These are phyloP conservation scores for Crithidia thermophila DNA, from an alignment of 208 protist genomes.

Conservation along the genomic window DNA sequence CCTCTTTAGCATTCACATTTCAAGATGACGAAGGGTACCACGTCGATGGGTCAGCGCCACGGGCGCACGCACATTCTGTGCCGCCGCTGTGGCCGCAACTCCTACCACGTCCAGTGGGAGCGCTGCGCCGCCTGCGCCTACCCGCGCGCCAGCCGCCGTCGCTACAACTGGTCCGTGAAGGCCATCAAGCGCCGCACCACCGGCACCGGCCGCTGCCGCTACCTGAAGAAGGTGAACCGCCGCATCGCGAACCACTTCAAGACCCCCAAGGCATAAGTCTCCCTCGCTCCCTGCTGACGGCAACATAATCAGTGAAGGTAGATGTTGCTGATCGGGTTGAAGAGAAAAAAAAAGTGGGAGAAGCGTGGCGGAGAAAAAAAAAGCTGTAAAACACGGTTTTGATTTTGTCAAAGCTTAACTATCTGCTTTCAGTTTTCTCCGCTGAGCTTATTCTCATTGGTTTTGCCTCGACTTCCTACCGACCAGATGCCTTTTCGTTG, in stretches of 20 bases:
- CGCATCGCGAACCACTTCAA: slow-evolving; percentile 98
- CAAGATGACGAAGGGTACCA: slow-evolving; percentile 86
- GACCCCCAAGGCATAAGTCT: slow-evolving; percentile 77
- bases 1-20: slow-evolving; percentile 15
- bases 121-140: slow-evolving; percentile 98
- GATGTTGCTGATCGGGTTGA: not conserved
- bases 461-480: too few relatives aligned
- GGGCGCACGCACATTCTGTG: slow-evolving; percentile 96
- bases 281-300: too few relatives aligned
- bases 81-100: slow-evolving; percentile 96
- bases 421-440: too few relatives aligned
- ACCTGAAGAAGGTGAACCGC: slow-evolving; percentile 97
- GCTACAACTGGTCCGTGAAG: slow-evolving; percentile 98
- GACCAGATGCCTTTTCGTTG: too few relatives aligned
- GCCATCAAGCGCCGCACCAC: slow-evolving; percentile 98
- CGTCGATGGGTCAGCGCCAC: slow-evolving; percentile 89
- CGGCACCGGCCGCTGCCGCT: slow-evolving; percentile 98
- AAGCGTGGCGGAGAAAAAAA: not conserved
- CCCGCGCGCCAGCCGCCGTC: slow-evolving; percentile 95
- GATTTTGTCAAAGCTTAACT: too few relatives aligned
- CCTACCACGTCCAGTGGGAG: slow-evolving; percentile 98
- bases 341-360: not conserved
- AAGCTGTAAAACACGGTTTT: too few relatives aligned
- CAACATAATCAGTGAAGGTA: not conserved
- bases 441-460: too few relatives aligned